Evolutionary conservation across 1,139 yeast species (phyloP), one percentile per base, ranked within the genome.

Genomic region (Sugiyamaella novakii): DNA sequence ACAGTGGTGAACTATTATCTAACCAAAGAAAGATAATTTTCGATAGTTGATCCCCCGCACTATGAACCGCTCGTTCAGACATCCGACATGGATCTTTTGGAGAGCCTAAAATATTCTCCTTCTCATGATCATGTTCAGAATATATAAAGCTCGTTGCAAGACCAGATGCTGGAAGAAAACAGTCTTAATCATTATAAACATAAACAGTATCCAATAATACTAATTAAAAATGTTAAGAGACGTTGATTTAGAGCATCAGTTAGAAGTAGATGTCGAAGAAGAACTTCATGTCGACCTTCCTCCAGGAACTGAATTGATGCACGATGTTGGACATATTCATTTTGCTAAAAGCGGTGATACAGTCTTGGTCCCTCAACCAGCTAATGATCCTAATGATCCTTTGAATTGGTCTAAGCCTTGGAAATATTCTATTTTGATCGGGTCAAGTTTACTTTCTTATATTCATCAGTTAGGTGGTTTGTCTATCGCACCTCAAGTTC

Each of bases 301-400:
- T 3, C 79, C 79, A 0, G 80, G 79, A 19, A 76, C 79, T 1
- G 67, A 75, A 31, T 76, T 74, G 47, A 66, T 76, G 55, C 65
- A 72, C 18, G 79, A 76, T 59, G 49, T 72, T 38, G 66, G 65
- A 5, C 71, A 74, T 4, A 58, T 58, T 10, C 66, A 75, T 45
- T 58, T 70, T 33, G 72, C 73, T 6, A 62, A 70, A 47, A 71
- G 71, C 7, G 66, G 64, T 3, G 59, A 66, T 50, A 41, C 34
- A 28, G 63, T 66, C 15, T 54, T 67, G 38, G 59, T 65, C 33
- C 71, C 70, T 3, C 68, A 65, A 35, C 71, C 71, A 5, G 60
- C 64, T 38, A 59, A 57, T 47, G 57, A 66, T 42, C 65, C 65
- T 15, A 62, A 64, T 42, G 64, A 64, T 53, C 62, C 67, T 8